These are phyloP conservation scores for Saccharum spontaneum DNA, from an alignment of 176 grass and related monocot species.

Conservation along the genomic window DNA sequence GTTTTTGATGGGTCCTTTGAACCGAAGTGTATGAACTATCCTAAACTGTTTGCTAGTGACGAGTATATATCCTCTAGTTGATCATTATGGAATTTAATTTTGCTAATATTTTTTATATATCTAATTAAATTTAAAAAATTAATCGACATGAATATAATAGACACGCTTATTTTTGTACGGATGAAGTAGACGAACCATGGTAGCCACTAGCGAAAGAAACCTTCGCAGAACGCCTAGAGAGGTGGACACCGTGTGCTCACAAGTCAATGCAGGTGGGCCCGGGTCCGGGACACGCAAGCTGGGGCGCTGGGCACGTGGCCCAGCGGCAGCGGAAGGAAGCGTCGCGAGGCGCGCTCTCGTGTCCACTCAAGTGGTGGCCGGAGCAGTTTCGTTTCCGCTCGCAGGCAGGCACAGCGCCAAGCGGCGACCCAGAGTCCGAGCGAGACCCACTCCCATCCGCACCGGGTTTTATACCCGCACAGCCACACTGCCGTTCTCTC, in stretches of 20 bases:
- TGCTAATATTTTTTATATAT: too few relatives aligned
- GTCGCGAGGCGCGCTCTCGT: constrained; percentile 16
- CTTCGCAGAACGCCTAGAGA: neutral
- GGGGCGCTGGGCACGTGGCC: constrained; percentile 22
- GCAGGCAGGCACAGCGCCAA: neutral
- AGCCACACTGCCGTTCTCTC: neutral
- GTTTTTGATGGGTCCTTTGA: too few relatives aligned
- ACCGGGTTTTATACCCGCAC: constrained; percentile 40
- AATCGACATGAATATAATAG: too few relatives aligned
- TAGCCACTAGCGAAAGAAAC: neutral
- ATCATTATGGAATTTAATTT: too few relatives aligned
- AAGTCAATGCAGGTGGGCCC: constrained; percentile 27
- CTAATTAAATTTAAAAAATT: too few relatives aligned
- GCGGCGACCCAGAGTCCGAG: neutral
- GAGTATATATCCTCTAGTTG: too few relatives aligned
- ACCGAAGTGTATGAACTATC: too few relatives aligned
- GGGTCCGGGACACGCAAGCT: neutral
- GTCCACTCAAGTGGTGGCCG: constrained; percentile 25
- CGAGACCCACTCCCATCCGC: neutral
- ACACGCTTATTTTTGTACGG: too few relatives aligned
- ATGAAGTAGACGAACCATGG: neutral
- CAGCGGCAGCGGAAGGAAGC: constrained; percentile 18
- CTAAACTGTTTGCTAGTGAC: too few relatives aligned
- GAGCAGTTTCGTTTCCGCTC: constrained; percentile 11
- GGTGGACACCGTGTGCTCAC: neutral